Conservation (phyloP, 2,329 filamentous ascomycete genomes). For the Pseudogymnoascus sp. region DNA sequence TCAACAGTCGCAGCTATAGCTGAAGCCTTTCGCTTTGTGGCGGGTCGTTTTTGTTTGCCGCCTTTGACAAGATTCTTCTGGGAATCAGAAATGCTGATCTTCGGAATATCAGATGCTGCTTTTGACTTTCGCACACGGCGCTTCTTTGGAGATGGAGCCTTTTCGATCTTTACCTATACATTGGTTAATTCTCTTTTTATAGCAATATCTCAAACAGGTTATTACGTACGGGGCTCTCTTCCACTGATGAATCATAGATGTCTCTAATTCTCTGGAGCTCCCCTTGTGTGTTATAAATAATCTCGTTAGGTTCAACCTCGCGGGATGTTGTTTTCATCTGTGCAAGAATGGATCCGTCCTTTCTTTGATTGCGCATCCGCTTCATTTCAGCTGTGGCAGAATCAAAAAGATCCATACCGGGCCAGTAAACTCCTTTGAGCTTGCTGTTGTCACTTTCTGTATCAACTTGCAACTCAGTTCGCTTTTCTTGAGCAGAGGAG, state of each 20-base stretch:
- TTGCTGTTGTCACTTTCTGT: conserved; percentile 1
- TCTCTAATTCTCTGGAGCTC: conserved; percentile 45
- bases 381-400: conserved; percentile 67
- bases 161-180: background rate
- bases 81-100: conserved; percentile 21
- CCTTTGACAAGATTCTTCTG: conserved; percentile 12
- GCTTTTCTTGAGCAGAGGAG: background rate
- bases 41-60: conserved; percentile 11
- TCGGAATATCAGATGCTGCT: background rate
- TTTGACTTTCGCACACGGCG: conserved; percentile 22
- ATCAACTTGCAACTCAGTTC: background rate
- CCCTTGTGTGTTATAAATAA: conserved; percentile 51
- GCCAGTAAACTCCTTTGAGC: conserved; percentile 67
- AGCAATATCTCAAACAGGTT: background rate
- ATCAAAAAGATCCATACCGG: conserved; percentile 77
- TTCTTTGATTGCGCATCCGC: conserved; percentile 70
- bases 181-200: background rate
- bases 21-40: conserved; percentile 17
- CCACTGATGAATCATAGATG: conserved; percentile 52
- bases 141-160: conserved; percentile 22
- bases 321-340: conserved; percentile 58
- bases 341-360: conserved; percentile 62
- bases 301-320: conserved; percentile 55
- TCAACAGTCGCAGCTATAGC: conserved; percentile 13
- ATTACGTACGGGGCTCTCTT: conserved; percentile 42